Evolutionary conservation across 768 basidiomycete species (phyloP), one percentile per base, ranked within the genome.

Genomic region (Boletus coccyginus): DNA sequence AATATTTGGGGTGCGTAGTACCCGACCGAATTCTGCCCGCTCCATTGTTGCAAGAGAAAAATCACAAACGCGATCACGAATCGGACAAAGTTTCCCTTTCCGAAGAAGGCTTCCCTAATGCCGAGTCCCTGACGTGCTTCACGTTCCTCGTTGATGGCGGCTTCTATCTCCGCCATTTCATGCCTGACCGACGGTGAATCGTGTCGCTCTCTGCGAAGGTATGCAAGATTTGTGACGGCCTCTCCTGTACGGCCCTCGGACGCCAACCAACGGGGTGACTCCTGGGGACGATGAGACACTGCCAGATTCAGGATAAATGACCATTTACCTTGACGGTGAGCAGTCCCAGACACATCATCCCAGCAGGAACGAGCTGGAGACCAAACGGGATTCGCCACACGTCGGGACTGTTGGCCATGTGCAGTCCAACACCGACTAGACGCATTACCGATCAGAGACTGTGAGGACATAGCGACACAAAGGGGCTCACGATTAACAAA

Each of bases 21-120:
- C 43, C 81, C 82, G 60, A 93, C 87, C 0, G 87, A 86, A 72
- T 94, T 91, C 68, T 93, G 92, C 1, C 92, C 92, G 46, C 81
- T 80, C 86, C 86, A 92, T 66, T 93, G 90, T 62, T 93, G 92
- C 9, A 92, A 74, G 57, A 88, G 67, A 75, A 92, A 92, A 58
- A 92, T 89, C 29, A 80, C 70, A 61, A 90, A 85, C 2, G 92
- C 92, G 63, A 94, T 92, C n/a, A 87, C 74, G 75, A 94, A 94
- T 24, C 93, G 86, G 57, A 86, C 74, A 45, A 84, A 80, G 73
- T 93, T 93, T 46, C 93, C 92, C 66, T 88, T 89, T 19, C 87
- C 87, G 39, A 90, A 75, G 74, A 92, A 88, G 3, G 88, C 88
- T 62, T 90, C 86, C 61, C 77, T 82, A 56, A 79, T 60, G 1